Evolutionary conservation across 768 basidiomycete genomes (phyloP), one percentile per base, ranked within the genome.

Genomic region (Boletus tylopilopsis): DNA sequence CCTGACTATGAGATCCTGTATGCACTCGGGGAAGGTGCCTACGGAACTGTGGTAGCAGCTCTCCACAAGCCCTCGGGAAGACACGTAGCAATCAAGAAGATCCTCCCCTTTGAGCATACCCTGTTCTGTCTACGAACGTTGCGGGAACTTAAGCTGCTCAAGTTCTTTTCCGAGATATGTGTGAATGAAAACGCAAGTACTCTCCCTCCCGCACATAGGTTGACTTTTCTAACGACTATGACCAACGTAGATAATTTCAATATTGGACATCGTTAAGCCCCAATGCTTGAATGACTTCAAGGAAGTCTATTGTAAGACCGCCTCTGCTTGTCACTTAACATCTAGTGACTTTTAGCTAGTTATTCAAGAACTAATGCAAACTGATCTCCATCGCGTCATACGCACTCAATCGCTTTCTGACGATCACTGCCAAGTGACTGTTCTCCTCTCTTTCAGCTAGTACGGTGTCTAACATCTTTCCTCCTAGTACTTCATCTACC

Each of bases 81-180:
- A 51, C 82, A 90, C 66, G 92, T 97, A 15, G 94, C 94, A 36
- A 94, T 95, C 73, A 97, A 95, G 79, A 93, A 91, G 71, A 87
- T 96, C 61, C 82, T 89, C 35, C 94, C 93, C 9, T 95, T 96
- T 68, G 94, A 95, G 62, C 94, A 95, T 65, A 86, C 90, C 27
- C 76, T 95, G 68, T 95, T 94, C 73, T 91, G 88, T 60, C 72
- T 95, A 64, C 79, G 87, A 50, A 97, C 94, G 2, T 73, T 96
- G 45, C 80, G 94, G 52, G 94, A 96, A 72, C 77, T 96, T 66
- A 95, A 96, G 72, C 75, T 96, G 18, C 77, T 89, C 66, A 87
- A 85, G 66, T 89, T 89, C 74, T 87, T 90, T 70, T 86, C 85
- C 6, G 85, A 86, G 57, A 76, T 79, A 38, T 88, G 86, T 59